A percentile compares a stretch with the other conserved stretches of the same genome.
These are phyloP conservation scores for Penicillium maclennaniae DNA, from an alignment of 495 filamentous ascomycete species.

Conservation along the genomic window DNA sequence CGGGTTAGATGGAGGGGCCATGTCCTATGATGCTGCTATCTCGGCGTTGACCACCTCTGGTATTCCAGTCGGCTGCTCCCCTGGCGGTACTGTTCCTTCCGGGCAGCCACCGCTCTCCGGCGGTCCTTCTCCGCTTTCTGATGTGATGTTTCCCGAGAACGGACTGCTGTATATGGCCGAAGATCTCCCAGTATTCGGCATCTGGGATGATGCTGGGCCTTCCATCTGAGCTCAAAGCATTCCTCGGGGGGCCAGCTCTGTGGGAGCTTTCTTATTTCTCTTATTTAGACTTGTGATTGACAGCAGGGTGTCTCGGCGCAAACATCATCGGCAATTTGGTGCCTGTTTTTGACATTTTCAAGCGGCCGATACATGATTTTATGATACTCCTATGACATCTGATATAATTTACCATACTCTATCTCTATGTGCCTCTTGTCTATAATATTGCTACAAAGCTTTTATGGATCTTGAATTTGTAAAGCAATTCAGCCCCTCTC, in stretches of 20 bases:
- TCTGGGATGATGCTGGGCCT: constrained; percentile 33
- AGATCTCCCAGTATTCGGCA: constrained; percentile 36
- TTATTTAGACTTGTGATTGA: neutral
- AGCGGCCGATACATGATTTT: neutral
- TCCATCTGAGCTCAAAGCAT: neutral
- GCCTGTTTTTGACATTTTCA: neutral
- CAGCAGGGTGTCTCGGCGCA: constrained; percentile 4
- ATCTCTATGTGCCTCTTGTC: neutral
- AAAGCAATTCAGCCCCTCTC: no score
- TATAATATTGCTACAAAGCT: neutral
- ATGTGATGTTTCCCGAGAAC: constrained; percentile 39
- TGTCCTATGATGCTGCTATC: constrained; percentile 43
- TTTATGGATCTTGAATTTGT: neutral
- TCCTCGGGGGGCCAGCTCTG: neutral
- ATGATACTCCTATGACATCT: neutral
- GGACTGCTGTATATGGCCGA: constrained; percentile 42
- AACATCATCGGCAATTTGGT: constrained; percentile 2
- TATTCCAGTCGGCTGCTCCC: constrained; percentile 38
- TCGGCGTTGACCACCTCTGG: constrained; percentile 48
- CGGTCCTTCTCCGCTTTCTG: constrained; percentile 37
- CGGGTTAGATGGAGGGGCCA: constrained; percentile 19
- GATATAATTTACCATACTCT: neutral
- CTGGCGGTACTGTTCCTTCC: constrained; percentile 35
- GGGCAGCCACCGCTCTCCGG: constrained; percentile 12
- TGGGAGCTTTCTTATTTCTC: neutral